Evolutionary conservation across 306 rosid species (phyloP).

Genomic region (Boehmeria nivea): DNA sequence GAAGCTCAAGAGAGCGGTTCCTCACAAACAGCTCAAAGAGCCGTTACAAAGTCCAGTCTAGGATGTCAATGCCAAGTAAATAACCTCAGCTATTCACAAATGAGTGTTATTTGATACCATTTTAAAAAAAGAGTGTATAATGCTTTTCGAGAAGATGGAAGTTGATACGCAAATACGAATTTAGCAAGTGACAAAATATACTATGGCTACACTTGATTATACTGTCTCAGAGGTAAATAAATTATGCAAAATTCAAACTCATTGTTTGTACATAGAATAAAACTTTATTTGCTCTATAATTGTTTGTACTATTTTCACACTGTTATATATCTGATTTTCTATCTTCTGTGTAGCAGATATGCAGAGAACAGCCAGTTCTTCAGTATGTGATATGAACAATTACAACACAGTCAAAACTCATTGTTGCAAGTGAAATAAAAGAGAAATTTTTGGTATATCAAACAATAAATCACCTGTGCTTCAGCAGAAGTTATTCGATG

Average conservation of each 20-base stretch:
- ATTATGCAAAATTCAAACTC: not conserved
- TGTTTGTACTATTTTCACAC: too few relatives aligned
- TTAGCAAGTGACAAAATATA: too few relatives aligned
- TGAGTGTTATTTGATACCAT: not conserved
- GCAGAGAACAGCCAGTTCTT: not conserved
- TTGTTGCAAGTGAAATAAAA: slow-evolving; percentile 12
- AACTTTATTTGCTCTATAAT: not conserved
- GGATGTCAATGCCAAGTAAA: slow-evolving; percentile 46
- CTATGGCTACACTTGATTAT: too few relatives aligned
- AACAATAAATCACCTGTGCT: too few relatives aligned
- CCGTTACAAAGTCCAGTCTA: slow-evolving; percentile 36
- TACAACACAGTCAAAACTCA: slow-evolving; percentile 9
- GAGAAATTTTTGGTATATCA: not conserved
- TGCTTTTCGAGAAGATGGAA: not conserved
- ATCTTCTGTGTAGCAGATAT: not conserved
- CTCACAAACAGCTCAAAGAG: slow-evolving; percentile 33
- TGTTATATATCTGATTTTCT: not conserved
- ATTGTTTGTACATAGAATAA: not conserved
- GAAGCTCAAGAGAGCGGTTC: slow-evolving; percentile 34
- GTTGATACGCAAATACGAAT: too few relatives aligned
- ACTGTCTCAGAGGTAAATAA: slow-evolving; percentile 2
- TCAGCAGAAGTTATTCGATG: too few relatives aligned
- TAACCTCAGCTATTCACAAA: not conserved
- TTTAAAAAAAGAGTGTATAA: not conserved
- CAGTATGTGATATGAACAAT: not conserved